A percentile compares a stretch with the other conserved stretches of the same genome.
Conservation (phyloP, 768 basidiomycete species). For the Arthromyces matolae region DNA sequence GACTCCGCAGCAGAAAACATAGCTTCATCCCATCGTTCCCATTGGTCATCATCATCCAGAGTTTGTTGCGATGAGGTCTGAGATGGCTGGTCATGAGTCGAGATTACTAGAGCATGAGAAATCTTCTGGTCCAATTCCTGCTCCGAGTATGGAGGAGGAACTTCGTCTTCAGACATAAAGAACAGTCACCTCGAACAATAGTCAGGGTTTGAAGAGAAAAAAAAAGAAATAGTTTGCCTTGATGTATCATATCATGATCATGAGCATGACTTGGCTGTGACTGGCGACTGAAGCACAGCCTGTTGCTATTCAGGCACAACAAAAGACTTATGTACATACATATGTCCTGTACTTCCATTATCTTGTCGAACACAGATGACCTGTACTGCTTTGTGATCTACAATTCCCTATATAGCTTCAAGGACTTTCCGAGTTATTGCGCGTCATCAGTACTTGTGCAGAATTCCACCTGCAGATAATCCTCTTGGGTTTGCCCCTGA, state of each 20-base stretch:
- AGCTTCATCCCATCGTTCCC: conserved; percentile 49
- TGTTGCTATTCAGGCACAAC: no score
- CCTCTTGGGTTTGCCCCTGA: no score
- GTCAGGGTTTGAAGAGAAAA: conserved; percentile 2
- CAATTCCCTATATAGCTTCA: no score
- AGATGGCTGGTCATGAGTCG: conserved; percentile 25
- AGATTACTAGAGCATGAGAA: conserved; percentile 36
- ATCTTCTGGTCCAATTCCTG: conserved; percentile 55
- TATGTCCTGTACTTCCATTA: no score
- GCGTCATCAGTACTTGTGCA: no score
- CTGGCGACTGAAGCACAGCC: not conserved
- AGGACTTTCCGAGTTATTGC: no score
- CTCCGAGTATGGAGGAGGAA: conserved; percentile 45
- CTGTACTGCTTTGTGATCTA: no score
- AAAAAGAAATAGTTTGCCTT: not conserved
- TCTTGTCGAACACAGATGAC: no score
- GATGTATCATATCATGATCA: not conserved
- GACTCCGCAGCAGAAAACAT: conserved; percentile 30
- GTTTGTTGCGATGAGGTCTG: conserved; percentile 5
- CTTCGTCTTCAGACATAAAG: conserved; percentile 19
- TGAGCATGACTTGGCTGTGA: not conserved
- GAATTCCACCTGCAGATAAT: no score
- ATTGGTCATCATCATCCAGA: conserved; percentile 35
- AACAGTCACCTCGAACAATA: no score
- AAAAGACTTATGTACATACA: no score